Evolutionary conservation across 306 rosid species (phyloP), one percentile per base, ranked within the genome.

Genomic region (Lathyrus aphaca): DNA sequence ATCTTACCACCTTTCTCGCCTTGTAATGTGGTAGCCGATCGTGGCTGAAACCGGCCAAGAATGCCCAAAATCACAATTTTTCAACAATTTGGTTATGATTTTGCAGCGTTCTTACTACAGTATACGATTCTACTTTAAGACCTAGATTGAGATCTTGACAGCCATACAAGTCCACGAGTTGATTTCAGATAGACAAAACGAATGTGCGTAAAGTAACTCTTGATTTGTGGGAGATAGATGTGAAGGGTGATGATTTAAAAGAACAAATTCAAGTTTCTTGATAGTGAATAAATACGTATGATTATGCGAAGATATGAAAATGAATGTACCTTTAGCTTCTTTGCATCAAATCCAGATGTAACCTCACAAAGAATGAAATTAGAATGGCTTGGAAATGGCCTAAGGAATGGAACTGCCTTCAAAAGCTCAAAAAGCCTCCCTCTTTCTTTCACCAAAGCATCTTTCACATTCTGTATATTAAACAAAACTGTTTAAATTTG

Each of bases 321-420:
- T 57, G 25, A 75, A 74, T 23, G 58, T 81, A 94, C 97, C 99
- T 94, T 94, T 53, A 94, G 71, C 78, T 87, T 89, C 86, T 87
- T 94, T 37, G 99, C 95, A 79, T 94, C 90, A 86, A 74, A 69
- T 73, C 96, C 97, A 3, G 82, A 78, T 13, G 89, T 83, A 58
- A 94, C 99, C 79, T 83, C 95, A 57, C 99, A 91, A 64, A 94
- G 95, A 79, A 94, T 94, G 85, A 88, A 94, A 79, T 94, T 94
- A 40, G 99, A 88, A 85, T 84, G 73, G 82, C 97, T 91, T 27
- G 97, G 95, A 79, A 81, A 94, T 32, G 99, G 99, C 59, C 77
- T 76, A 25, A 87, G 90, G 69, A 94, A 94, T 3, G 92, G 85
- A 66, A 91, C 83, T 58, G 73, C 92, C 53, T 84, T 87, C 56